A percentile compares a stretch with the other conserved stretches of the same genome.
Evolutionary conservation across 306 rosid genomes (phyloP).

Genomic region (Crotalaria pallida): DNA sequence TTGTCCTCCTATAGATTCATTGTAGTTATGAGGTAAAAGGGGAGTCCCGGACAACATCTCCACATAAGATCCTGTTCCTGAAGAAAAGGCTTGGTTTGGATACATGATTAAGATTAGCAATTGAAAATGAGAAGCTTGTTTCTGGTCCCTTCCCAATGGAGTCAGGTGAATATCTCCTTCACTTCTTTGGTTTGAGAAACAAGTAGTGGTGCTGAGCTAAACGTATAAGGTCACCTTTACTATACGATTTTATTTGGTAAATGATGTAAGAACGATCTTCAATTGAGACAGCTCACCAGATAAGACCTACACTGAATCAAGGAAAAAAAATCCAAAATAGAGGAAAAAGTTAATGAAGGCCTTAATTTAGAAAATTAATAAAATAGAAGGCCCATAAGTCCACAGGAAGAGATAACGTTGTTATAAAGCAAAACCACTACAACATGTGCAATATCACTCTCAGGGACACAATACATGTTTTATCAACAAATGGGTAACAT

Average conservation of each 20-base stretch:
- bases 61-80: conserved; percentile 60
- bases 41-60: conserved; percentile 42
- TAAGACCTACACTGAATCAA: conserved; percentile 11
- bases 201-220: conserved; percentile 1
- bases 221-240: neutral
- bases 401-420: neutral
- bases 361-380: neutral
- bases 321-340: neutral
- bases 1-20: conserved; percentile 45
- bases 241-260: neutral
- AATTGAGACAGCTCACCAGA: neutral
- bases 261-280: neutral
- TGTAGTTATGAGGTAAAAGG: conserved; percentile 43
- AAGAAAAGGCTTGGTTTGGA: conserved; percentile 52
- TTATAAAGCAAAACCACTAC: conserved; percentile 23
- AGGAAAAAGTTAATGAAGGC: neutral
- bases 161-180: conserved; percentile 18
- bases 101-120: conserved; percentile 46
- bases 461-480: conserved; percentile 1
- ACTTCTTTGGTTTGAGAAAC: neutral
- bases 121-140: conserved; percentile 36
- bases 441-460: conserved; percentile 1
- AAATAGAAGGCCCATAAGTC: neutral
- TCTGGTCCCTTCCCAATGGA: conserved; percentile 33
- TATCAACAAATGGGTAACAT: neutral